Evolutionary conservation across 2,329 filamentous ascomycete species (phyloP).

Genomic region (Epichloe glyceriae): DNA sequence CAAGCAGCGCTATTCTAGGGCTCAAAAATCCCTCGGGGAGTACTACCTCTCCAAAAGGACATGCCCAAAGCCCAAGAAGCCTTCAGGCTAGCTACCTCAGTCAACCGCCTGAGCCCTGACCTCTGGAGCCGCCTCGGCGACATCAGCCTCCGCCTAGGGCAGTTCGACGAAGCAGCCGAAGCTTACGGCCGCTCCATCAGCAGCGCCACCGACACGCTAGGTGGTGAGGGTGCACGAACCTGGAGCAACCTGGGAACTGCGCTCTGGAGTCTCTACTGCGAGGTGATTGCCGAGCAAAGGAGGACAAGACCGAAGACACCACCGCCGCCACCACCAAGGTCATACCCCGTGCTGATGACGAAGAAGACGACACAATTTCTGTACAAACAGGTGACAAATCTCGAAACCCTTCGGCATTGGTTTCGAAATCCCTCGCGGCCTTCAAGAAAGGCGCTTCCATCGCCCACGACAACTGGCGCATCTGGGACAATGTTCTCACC

Average conservation of each 20-base stretch:
- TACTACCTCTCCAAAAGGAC: conserved; percentile 57
- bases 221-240: conserved; percentile 79
- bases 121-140: conserved; percentile 89
- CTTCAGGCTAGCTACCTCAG: conserved; percentile 62
- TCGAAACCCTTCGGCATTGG: conserved; percentile 44
- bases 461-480: conserved; percentile 76
- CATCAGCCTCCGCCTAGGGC: conserved; percentile 63
- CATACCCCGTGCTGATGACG: conserved; percentile 8
- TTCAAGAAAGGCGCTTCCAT: conserved; percentile 78
- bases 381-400: conserved; percentile 11
- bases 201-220: conserved; percentile 42
- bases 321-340: conserved; percentile 14
- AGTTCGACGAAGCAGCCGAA: conserved; percentile 68
- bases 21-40: conserved; percentile 77
- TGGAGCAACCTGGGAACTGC: conserved; percentile 93
- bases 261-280: conserved; percentile 55
- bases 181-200: conserved; percentile 75
- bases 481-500: conserved; percentile 94
- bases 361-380: conserved; percentile 16
- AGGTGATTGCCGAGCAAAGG: conserved; percentile 29
- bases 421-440: conserved; percentile 65
- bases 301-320: conserved; percentile 11
- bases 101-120: conserved; percentile 69
- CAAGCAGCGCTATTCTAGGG: conserved; percentile 65
- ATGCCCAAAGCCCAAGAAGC: conserved; percentile 59